Percentiles rank a stretch among this genome's conserved stretches.
Conservation (phyloP, 2,329 filamentous ascomycete genomes). For the Teratosphaeria epicoccoides region DNA sequence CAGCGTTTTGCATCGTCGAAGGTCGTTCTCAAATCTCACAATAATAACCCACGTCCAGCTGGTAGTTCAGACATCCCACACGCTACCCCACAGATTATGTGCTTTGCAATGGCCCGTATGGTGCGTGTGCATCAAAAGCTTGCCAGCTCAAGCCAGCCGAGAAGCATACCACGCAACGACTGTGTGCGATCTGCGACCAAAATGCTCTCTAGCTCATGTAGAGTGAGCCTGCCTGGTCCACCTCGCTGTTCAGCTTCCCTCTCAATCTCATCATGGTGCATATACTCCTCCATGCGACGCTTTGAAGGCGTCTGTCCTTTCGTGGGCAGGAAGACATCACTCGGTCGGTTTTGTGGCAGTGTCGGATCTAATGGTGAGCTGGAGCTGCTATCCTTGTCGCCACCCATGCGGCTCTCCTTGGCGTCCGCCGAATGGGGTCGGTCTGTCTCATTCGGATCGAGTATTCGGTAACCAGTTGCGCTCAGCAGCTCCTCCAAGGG, state of each 20-base stretch:
- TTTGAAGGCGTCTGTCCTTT: constrained; percentile 4
- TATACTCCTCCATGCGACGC: constrained; percentile 33
- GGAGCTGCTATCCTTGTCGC: background rate
- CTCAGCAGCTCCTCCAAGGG: constrained; percentile 35
- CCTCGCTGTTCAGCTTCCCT: constrained; percentile 58
- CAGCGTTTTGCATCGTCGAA: no score
- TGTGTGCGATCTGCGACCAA: constrained; percentile 52
- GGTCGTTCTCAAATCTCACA: no score
- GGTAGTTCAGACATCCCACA: no score
- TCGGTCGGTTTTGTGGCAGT: constrained; percentile 15
- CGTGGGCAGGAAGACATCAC: background rate
- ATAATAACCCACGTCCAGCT: no score
- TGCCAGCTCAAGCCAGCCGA: constrained; percentile 78
- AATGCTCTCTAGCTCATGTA: constrained; percentile 66
- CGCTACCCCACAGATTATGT: no score
- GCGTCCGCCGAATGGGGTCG: background rate
- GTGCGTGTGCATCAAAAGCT: constrained; percentile 39
- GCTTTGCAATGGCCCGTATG: background rate
- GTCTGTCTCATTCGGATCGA: constrained; percentile 1
- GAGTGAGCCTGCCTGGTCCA: constrained; percentile 69
- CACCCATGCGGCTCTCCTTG: background rate
- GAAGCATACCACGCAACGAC: constrained; percentile 65
- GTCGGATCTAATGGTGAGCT: constrained; percentile 10
- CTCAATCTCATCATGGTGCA: constrained; percentile 52
- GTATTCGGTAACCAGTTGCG: constrained; percentile 30